A percentile compares a stretch with the other conserved stretches of the same genome.
phyloP scores from a whole-genome alignment of 2,329 filamentous ascomycete genomes.

The Aspergillus ochraceus region DNA sequence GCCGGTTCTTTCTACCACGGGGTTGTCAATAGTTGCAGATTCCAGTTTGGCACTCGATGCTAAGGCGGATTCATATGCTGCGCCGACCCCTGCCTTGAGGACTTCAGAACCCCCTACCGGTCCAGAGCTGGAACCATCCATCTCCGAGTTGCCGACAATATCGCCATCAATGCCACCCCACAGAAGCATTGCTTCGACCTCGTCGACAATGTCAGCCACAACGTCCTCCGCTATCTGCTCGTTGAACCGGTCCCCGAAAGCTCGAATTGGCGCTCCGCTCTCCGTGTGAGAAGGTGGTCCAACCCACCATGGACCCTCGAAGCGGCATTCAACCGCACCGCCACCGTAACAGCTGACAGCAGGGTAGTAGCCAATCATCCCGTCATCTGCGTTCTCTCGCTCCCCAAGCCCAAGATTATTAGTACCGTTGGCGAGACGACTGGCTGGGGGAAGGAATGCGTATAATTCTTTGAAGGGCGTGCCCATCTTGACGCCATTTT shows the following conservation, averaged over 20 bases:
- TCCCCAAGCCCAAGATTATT: slow-evolving; percentile 61
- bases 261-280: slow-evolving; percentile 48
- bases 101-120: slow-evolving; percentile 34
- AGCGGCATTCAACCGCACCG: slow-evolving; percentile 88
- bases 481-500: slow-evolving; percentile 84
- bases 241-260: slow-evolving; percentile 76
- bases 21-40: slow-evolving; percentile 13
- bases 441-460: slow-evolving; percentile 88
- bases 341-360: slow-evolving; percentile 90
- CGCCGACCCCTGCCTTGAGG: slow-evolving; percentile 32
- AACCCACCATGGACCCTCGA: slow-evolving; percentile 90
- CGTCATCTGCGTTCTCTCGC: slow-evolving; percentile 86
- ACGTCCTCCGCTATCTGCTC: slow-evolving; percentile 96
- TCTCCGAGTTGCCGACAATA: slow-evolving; percentile 29
- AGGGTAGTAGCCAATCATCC: slow-evolving; percentile 92
- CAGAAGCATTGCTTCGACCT: slow-evolving; percentile 76
- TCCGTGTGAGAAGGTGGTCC: slow-evolving; percentile 63
- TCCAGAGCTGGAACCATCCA: slow-evolving; percentile 25
- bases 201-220: slow-evolving; percentile 89
- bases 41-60: slow-evolving; percentile 9
- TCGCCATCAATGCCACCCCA: slow-evolving; percentile 44
- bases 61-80: slow-evolving; percentile 29
- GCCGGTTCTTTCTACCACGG: slow-evolving; percentile 19
- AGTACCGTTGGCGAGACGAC: slow-evolving; percentile 48
- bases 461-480: slow-evolving; percentile 85